A percentile compares a stretch with the other conserved stretches of the same genome.
Conservation (phyloP, 345 rosid genomes). For the Boechera stricta region DNA sequence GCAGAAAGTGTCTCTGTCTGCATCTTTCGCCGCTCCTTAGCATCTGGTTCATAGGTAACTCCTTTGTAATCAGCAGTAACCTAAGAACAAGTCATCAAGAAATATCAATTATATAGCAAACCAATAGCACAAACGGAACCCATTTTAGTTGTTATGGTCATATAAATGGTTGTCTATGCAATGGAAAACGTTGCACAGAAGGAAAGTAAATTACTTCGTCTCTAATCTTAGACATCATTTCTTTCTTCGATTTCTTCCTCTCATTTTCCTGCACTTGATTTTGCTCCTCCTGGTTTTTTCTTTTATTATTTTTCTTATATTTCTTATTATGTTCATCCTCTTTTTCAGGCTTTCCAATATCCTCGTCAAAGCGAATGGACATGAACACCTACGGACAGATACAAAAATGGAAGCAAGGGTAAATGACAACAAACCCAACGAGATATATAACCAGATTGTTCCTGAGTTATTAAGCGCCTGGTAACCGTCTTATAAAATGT, state of each 20-base stretch:
- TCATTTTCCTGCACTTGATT: conserved; percentile 58
- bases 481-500: conserved; percentile 3
- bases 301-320: conserved; percentile 61
- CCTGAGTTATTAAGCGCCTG: neutral
- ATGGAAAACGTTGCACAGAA: conserved; percentile 10
- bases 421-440: conserved; percentile 26
- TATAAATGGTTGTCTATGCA: conserved; percentile 6
- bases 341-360: conserved; percentile 58
- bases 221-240: conserved; percentile 68
- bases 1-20: conserved; percentile 85
- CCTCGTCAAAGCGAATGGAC: conserved; percentile 86
- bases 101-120: conserved; percentile 16
- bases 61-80: conserved; percentile 87
- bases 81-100: conserved; percentile 44
- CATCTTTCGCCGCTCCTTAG: conserved; percentile 66
- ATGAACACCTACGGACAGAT: conserved; percentile 67
- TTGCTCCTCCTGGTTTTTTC: conserved; percentile 63
- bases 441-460: conserved; percentile 14
- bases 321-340: conserved; percentile 51
- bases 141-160: conserved; percentile 8
- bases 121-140: neutral
- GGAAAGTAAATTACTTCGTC: conserved; percentile 64
- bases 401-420: conserved; percentile 15
- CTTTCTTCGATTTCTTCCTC: conserved; percentile 73
- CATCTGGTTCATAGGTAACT: conserved; percentile 67